phyloP scores from a whole-genome alignment of 805 yeast genomes.

The Saccharomycopsis sp. region DNA sequence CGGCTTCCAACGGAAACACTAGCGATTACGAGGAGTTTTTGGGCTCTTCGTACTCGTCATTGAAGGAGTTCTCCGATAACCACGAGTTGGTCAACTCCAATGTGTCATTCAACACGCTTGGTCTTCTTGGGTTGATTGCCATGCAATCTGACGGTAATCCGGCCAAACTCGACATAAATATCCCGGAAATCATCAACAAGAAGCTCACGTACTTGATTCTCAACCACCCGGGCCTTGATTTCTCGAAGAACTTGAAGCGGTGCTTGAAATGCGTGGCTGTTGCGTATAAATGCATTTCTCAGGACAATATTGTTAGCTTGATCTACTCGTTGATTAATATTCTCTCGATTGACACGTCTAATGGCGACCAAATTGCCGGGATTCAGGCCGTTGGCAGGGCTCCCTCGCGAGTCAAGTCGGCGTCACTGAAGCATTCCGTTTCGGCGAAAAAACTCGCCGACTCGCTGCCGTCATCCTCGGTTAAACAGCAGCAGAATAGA shows the following conservation, averaged over 20 bases:
- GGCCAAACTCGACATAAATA: slow-evolving; percentile 25
- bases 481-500: too few species aligned
- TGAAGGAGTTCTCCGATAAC: slow-evolving; percentile 4
- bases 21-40: slow-evolving; percentile 18
- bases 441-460: slow-evolving; percentile 17
- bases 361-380: slow-evolving; percentile 24
- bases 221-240: slow-evolving; percentile 49
- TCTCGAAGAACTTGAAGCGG: slow-evolving; percentile 21
- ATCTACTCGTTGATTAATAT: slow-evolving; percentile 78
- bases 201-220: slow-evolving; percentile 39
- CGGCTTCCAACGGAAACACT: slow-evolving; percentile 34
- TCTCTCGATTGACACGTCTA: slow-evolving; percentile 48
- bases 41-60: slow-evolving; percentile 32
- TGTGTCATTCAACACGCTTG: slow-evolving; percentile 18
- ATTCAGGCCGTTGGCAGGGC: slow-evolving; percentile 26
- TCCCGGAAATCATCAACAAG: slow-evolving; percentile 52
- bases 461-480: slow-evolving; percentile 16
- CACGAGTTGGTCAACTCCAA: slow-evolving; percentile 13
- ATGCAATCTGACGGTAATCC: slow-evolving; percentile 20
- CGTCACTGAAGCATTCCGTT: slow-evolving; percentile 17
- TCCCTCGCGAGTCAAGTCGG: slow-evolving; percentile 9
- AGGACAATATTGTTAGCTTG: slow-evolving; percentile 77
- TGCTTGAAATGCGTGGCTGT: slow-evolving; percentile 37
- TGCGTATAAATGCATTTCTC: slow-evolving; percentile 62
- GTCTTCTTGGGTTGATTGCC: slow-evolving; percentile 15